phyloP scores from a whole-genome alignment of 2,329 filamentous ascomycete species.

The Polychaeton citri region DNA sequence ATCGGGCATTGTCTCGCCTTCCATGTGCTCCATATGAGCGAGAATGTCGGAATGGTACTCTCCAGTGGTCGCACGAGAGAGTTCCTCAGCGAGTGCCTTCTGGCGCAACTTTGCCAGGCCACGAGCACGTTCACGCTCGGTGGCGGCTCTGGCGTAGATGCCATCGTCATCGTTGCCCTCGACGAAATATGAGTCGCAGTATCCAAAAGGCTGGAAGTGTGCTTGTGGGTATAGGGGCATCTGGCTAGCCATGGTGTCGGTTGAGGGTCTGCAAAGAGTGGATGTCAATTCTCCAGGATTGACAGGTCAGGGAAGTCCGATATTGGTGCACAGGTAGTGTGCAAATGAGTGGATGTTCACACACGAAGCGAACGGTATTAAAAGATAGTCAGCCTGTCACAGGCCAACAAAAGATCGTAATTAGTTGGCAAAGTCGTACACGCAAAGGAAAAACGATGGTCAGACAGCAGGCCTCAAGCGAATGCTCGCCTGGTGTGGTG shows the following conservation, averaged over 20 bases:
- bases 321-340: slow-evolving; percentile 19
- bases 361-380: slow-evolving; percentile 27
- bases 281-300: slow-evolving; percentile 36
- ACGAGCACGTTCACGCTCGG: slow-evolving; percentile 62
- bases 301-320: slow-evolving; percentile 18
- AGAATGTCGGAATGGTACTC: slow-evolving; percentile 93
- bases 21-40: slow-evolving; percentile 90
- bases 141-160: slow-evolving; percentile 43
- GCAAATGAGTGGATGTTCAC: slow-evolving; percentile 29
- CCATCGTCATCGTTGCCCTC: slow-evolving; percentile 46
- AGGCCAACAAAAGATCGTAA: slow-evolving; percentile 39
- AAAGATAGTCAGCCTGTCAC: slow-evolving; percentile 38
- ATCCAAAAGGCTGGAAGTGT: slow-evolving; percentile 41
- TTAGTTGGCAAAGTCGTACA: slow-evolving; percentile 41
- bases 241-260: slow-evolving; percentile 32
- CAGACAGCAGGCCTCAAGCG: slow-evolving; percentile 15
- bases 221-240: slow-evolving; percentile 32
- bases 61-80: slow-evolving; percentile 71
- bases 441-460: slow-evolving; percentile 30
- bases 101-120: slow-evolving; percentile 71
- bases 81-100: slow-evolving; percentile 75
- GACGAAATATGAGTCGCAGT: slow-evolving; percentile 57
- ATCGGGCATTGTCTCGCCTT: slow-evolving; percentile 86
- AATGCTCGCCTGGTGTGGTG: not conserved
- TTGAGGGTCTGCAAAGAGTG: slow-evolving; percentile 26